phyloP scores from a whole-genome alignment of 1,284 basidiomycete species.

The Melampsora americana region DNA sequence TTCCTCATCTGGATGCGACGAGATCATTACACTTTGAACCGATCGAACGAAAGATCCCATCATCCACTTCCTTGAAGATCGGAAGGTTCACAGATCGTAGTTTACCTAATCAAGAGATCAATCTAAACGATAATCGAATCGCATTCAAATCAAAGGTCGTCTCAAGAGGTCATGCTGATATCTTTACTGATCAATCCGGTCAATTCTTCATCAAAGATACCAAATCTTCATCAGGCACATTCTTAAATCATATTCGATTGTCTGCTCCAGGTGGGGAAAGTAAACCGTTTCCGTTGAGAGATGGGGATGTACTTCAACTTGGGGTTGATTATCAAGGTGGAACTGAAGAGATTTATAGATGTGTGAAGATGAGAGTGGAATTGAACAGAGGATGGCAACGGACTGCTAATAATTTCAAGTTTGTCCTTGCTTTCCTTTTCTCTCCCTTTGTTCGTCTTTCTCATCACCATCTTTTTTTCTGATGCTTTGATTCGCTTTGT shows the following conservation, averaged over 20 bases:
- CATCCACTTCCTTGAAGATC: conserved; percentile 71
- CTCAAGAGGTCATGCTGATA: conserved; percentile 86
- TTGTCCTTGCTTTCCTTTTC: conserved; percentile 54
- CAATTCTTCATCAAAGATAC: conserved; percentile 88
- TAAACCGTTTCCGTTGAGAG: conserved; percentile 74
- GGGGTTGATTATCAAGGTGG: conserved; percentile 98
- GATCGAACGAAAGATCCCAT: conserved; percentile 60
- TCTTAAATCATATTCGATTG: conserved; percentile 89
- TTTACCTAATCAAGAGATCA: conserved; percentile 62
- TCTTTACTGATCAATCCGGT: conserved; percentile 66
- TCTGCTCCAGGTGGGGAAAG: conserved; percentile 78
- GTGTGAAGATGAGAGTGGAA: conserved; percentile 94
- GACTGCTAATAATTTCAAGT: conserved; percentile 91
- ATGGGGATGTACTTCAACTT: conserved; percentile 91
- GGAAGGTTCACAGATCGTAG: conserved; percentile 80
- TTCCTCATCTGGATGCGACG: conserved; percentile 86
- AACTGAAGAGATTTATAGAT: conserved; percentile 94
- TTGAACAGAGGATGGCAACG: conserved; percentile 77
- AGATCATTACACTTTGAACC: conserved; percentile 89
- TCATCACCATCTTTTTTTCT: neutral
- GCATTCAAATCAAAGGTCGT: conserved; percentile 98
- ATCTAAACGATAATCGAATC: conserved; percentile 63
- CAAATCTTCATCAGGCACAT: conserved; percentile 84
- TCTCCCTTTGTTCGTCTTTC: conserved; percentile 15
- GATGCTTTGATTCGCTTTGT: too few species aligned